Base-by-base conservation (phyloP, 2,329 filamentous ascomycete genomes). In the Lachnellula subtilissima region DNA sequence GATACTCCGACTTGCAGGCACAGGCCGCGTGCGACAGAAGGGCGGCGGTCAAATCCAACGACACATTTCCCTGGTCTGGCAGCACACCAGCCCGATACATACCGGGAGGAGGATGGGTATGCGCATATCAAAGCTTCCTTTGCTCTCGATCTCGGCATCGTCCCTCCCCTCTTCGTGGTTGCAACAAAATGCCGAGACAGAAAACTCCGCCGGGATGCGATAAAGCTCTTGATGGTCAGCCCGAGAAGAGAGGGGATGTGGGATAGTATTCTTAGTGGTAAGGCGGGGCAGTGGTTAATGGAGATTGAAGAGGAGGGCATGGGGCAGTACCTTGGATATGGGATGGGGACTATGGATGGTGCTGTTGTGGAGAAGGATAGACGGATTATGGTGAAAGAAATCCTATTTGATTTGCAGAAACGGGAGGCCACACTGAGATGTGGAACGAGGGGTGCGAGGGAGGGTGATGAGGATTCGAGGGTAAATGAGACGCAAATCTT, bases 121-220 rank as follows among this genome's bases (percentile, higher is more conserved):
- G 54, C 57, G 2, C 66, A 69, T 46, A 69, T 67, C 52, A 69
- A 69, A 57, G 81, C 66, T 69, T 88, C 39, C 0, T 70, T 70
- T 37, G 64, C 65, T 2, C 53, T 68, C 3, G 65, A 69, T 48
- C 55, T 68, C 2, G 67, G 67, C 1, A 67, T 70, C 23, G 55
- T 70, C 2, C 66, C 67, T 0, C 66, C 67, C 2, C 59, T 70
- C 1, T 68, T 67, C 45, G 65, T 68, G 1, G 65, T 65, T 2
- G 63, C 65, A 9, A 68, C 67, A 0, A 68, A 68, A 61, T 68
- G 64, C 22, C 60, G 64, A 3, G 61, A 68, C 42, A 50, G 64
- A 11, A 63, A 54, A 19, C 36, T 68, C 5, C 48, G 67, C 8
- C 55, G 64, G 3, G 63, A 68, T 50, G 67, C 67, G 0, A 66